Conservation (phyloP, 345 rosid genomes). For the Hypericum perforatum region DNA sequence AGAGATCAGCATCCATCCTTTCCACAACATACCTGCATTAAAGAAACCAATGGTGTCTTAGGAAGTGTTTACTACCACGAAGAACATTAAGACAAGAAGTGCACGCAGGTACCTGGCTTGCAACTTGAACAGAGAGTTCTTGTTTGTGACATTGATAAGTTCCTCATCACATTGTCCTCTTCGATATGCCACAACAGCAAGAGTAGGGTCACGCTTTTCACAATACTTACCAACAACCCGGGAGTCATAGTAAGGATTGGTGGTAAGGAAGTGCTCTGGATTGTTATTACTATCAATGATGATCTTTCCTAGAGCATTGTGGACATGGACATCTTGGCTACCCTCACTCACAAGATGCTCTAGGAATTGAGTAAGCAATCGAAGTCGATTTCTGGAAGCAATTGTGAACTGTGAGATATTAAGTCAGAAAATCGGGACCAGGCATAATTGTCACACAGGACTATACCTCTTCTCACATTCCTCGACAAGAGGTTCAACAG, state of each 20-base stretch:
- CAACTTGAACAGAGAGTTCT: slow-evolving; percentile 85
- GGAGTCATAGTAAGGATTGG: slow-evolving; percentile 97
- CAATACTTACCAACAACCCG: slow-evolving; percentile 97
- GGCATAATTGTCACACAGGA: background rate
- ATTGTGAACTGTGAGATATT: slow-evolving; percentile 16
- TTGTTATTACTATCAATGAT: slow-evolving; percentile 98
- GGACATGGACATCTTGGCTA: slow-evolving; percentile 98
- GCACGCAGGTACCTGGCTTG: slow-evolving; percentile 77
- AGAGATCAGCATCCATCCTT: slow-evolving; percentile 96
- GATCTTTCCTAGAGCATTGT: slow-evolving; percentile 98
- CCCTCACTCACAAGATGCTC: slow-evolving; percentile 99
- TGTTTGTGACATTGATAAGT: slow-evolving; percentile 93
- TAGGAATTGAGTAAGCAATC: slow-evolving; percentile 96
- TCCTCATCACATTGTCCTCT: slow-evolving; percentile 98
- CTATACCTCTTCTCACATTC: slow-evolving; percentile 80
- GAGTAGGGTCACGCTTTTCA: slow-evolving; percentile 98
- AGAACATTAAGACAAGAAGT: slow-evolving; percentile 1
- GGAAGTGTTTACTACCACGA: background rate
- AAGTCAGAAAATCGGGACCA: slow-evolving; percentile 2
- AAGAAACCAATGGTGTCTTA: slow-evolving; percentile 17
- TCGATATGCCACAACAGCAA: slow-evolving; percentile 94
- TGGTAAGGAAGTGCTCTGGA: slow-evolving; percentile 96
- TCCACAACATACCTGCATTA: slow-evolving; percentile 87
- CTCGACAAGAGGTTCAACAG: slow-evolving; percentile 79
- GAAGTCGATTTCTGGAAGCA: slow-evolving; percentile 83